Conservation (phyloP, 2,329 filamentous ascomycete genomes). For the Epichloe baconii region DNA sequence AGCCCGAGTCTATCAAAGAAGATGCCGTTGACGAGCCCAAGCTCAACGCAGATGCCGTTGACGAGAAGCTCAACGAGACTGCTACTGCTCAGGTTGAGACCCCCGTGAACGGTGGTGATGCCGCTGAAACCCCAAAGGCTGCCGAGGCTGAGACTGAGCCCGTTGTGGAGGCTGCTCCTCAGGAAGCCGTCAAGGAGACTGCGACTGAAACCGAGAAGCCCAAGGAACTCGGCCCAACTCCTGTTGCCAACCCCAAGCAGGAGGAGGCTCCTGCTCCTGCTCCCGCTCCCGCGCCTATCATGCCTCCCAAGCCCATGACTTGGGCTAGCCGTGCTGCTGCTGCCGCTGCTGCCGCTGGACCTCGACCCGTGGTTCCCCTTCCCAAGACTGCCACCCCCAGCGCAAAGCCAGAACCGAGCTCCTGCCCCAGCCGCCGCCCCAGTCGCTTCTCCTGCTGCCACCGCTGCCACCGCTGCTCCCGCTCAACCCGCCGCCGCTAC, state of each 20-base stretch:
- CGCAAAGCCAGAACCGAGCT: conserved; percentile 35
- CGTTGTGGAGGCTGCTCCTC: conserved; percentile 24
- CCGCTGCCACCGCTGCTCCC: conserved; percentile 27
- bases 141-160: conserved; percentile 17
- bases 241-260: conserved; percentile 31
- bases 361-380: conserved; percentile 38
- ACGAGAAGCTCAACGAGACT: conserved; percentile 26
- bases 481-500: conserved; percentile 22
- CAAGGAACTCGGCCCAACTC: conserved; percentile 45
- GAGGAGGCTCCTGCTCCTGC: conserved; percentile 28
- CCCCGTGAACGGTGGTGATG: conserved; percentile 1
- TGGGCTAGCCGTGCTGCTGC: conserved; percentile 62
- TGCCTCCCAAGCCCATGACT: conserved; percentile 47
- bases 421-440: conserved; percentile 28
- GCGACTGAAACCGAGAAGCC: conserved; percentile 51
- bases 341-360: conserved; percentile 42
- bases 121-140: conserved; percentile 20
- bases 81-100: conserved; percentile 4
- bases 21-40: conserved; percentile 25
- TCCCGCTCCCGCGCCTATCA: conserved; percentile 30
- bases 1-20: conserved; percentile 35
- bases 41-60: conserved; percentile 19
- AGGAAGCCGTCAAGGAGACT: conserved; percentile 43
- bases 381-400: conserved; percentile 44
- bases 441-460: conserved; percentile 21